Base-by-base conservation (phyloP, 2,329 filamentous ascomycete species). In the Colletotrichum orchidophilum region DNA sequence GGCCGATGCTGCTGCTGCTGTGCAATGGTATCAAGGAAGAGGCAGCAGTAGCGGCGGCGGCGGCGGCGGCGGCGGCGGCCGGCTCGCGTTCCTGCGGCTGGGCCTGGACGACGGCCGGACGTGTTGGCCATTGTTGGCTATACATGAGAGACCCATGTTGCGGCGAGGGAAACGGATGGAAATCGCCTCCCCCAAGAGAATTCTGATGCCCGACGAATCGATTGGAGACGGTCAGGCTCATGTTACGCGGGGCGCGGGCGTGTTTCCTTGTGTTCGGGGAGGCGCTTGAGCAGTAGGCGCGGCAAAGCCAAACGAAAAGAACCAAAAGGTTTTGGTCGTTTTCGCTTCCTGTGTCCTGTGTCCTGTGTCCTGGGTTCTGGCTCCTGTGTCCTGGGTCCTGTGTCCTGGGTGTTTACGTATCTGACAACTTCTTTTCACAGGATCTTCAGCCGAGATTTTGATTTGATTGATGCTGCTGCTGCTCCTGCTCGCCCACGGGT, bases 171-270 rank as follows among this genome's bases (percentile, higher is more conserved):
- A 71, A 68, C 39, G 57, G 57, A 53, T 46, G 57, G 62, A 71
- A 71, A 26, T 64, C 39, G 39, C 31, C 55, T 68, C 57, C 64
- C 27, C 68, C 64, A 21, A 71, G 66, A 67, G 68, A 63, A 71
- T 52, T 42, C 57, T 71, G 68, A 66, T 71, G 68, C 52, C 57
- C 57, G 46, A 58, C 46, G 33, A 67, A 58, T 63, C 52, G 57
- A 62, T 71, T 71, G 29, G 63, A 71, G 63, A 71, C 46, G 29
- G 64, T 67, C 68, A 71, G 33, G 68, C 68, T 71, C 68, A 71
- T 71, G n/a, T 67, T 66, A 46, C 21, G 21, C 12, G 24, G 50
- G 50, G 50, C 13, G 31, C 21, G 39, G 58, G 31, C 31, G 50
- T n/a, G n/a, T n/a, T n/a, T n/a, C n/a, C n/a, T 67, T 53, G 52